Evolutionary conservation across 2,329 filamentous ascomycete genomes (phyloP).

Genomic region (Fusarium pseudocircinatum): DNA sequence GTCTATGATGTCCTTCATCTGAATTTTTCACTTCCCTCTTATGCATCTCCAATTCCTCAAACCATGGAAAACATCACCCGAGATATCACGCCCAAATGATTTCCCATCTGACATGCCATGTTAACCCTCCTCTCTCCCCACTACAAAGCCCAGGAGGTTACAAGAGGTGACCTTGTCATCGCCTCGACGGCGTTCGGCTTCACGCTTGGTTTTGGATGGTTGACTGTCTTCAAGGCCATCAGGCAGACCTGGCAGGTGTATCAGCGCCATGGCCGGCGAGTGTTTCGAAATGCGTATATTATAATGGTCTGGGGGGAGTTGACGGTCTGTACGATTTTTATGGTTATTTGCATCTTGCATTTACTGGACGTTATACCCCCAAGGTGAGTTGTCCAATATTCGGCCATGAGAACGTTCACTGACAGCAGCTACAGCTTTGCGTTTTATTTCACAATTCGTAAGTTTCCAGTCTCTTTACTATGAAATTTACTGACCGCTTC

Average conservation of each 20-base stretch:
- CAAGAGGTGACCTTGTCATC: conserved; percentile 35
- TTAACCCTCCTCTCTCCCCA: conserved; percentile 39
- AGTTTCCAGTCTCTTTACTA: background rate
- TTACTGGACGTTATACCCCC: conserved; percentile 38
- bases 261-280: conserved; percentile 44
- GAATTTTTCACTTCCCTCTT: background rate
- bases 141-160: conserved; percentile 33
- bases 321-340: conserved; percentile 53
- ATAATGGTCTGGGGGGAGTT: conserved; percentile 61
- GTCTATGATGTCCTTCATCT: background rate
- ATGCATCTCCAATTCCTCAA: background rate
- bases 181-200: conserved; percentile 51
- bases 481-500: background rate
- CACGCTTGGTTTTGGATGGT: conserved; percentile 53
- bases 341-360: conserved; percentile 47
- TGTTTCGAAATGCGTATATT: conserved; percentile 53
- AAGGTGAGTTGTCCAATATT: conserved; percentile 30
- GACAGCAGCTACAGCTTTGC: conserved; percentile 36
- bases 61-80: conserved; percentile 26
- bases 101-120: conserved; percentile 27
- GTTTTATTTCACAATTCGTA: conserved; percentile 44
- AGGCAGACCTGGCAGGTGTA: conserved; percentile 50
- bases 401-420: background rate
- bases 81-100: conserved; percentile 7
- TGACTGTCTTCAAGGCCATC: conserved; percentile 50